Conservation (phyloP, 768 basidiomycete genomes). For the Leucosporidium yakuticum region DNA sequence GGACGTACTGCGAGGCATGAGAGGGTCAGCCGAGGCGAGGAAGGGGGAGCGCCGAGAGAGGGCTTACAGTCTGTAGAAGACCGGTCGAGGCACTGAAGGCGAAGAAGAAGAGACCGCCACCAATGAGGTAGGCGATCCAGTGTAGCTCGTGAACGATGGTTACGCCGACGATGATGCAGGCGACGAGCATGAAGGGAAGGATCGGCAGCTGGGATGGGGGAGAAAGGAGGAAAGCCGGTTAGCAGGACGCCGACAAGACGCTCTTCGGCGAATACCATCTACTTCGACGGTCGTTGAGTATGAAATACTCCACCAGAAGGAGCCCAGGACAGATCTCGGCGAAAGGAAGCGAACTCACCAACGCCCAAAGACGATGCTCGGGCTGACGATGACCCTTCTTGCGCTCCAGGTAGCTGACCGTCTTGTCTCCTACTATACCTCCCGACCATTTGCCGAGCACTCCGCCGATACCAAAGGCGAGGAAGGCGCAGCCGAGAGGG, state of each 20-base stretch:
- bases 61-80: conserved; percentile 26
- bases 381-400: conserved; percentile 34
- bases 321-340: no score
- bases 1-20: conserved; percentile 20
- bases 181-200: conserved; percentile 37
- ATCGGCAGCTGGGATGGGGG: conserved; percentile 22
- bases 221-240: not conserved
- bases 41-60: no score
- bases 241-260: no score
- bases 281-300: no score
- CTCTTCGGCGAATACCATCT: no score
- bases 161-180: conserved; percentile 25
- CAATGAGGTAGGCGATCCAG: conserved; percentile 36
- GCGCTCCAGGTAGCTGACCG: conserved; percentile 24
- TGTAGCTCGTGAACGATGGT: conserved; percentile 25
- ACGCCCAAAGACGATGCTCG: conserved; percentile 35
- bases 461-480: conserved; percentile 35
- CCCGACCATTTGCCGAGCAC: conserved; percentile 37
- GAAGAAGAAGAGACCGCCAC: conserved; percentile 35
- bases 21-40: no score
- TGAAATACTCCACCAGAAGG: no score
- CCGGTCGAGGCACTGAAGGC: conserved; percentile 35
- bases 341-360: conserved; percentile 14
- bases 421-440: conserved; percentile 36
- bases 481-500: conserved; percentile 31